Evolutionary conservation across 352 stramenopile genomes (phyloP).

Genomic region (Phytophthora hibernalis): DNA sequence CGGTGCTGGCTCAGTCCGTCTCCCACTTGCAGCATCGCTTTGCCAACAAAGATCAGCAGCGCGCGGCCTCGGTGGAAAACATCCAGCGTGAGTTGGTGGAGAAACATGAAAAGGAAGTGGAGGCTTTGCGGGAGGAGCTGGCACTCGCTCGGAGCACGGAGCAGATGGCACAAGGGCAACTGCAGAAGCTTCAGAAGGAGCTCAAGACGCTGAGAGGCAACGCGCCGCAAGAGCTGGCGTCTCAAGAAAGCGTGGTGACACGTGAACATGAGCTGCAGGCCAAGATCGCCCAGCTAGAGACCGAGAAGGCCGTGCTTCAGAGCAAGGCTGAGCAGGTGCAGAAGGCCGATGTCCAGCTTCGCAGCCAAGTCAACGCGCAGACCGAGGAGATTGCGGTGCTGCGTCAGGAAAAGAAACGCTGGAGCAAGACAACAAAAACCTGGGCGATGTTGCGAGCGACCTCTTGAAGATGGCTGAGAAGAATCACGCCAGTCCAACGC

Average conservation of each 20-base stretch:
- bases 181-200: constrained; percentile 43
- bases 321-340: constrained; percentile 72
- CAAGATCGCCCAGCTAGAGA: constrained; percentile 56
- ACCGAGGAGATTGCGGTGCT: constrained; percentile 50
- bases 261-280: constrained; percentile 42
- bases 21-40: constrained; percentile 73
- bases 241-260: constrained; percentile 33
- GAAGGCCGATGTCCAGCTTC: constrained; percentile 64
- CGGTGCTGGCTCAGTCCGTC: constrained; percentile 70
- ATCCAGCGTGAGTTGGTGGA: constrained; percentile 50
- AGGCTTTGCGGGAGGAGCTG: constrained; percentile 44
- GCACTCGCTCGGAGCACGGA: constrained; percentile 31
- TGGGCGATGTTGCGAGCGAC: constrained; percentile 67
- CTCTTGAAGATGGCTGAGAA: constrained; percentile 75
- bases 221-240: constrained; percentile 22
- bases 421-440: constrained; percentile 57
- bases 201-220: constrained; percentile 39
- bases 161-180: constrained; percentile 41
- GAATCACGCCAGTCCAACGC: too few relatives aligned
- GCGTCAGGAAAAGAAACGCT: constrained; percentile 46
- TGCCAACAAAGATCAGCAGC: constrained; percentile 66
- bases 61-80: constrained; percentile 49
- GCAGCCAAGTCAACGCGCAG: constrained; percentile 51
- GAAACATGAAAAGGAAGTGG: constrained; percentile 41
- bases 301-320: constrained; percentile 69